Percentiles rank a stretch among this genome's conserved stretches.
phyloP scores from a whole-genome alignment of 2,329 filamentous ascomycete species.

The Colletotrichum costaricense region DNA sequence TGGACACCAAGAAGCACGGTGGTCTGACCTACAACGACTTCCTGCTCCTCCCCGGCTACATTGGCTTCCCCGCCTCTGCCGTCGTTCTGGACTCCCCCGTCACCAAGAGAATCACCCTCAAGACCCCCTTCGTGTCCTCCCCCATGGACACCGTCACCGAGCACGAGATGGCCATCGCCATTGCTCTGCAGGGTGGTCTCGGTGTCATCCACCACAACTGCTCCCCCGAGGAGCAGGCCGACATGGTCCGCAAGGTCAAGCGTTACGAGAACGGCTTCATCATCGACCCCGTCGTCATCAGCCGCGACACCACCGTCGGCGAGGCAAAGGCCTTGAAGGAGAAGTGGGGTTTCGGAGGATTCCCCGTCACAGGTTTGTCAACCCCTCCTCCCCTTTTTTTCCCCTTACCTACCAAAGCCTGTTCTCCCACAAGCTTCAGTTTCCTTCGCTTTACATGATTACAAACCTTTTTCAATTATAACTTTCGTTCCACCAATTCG shows the following conservation, averaged over 20 bases:
- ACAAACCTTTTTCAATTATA: slow-evolving; percentile 82
- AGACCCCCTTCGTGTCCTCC: slow-evolving; percentile 96
- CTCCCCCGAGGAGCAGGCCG: slow-evolving; percentile 94
- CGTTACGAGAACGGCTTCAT: slow-evolving; percentile 99
- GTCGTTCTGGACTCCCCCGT: slow-evolving; percentile 90
- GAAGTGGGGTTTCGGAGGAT: slow-evolving; percentile 98
- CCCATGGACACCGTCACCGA: slow-evolving; percentile 99
- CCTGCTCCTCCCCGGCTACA: slow-evolving; percentile 94
- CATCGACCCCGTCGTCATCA: slow-evolving; percentile 92
- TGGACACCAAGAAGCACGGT: slow-evolving; percentile 91
- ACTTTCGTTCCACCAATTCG: slow-evolving; percentile 99
- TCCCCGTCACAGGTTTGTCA: slow-evolving; percentile 95
- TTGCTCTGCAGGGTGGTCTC: slow-evolving; percentile 87
- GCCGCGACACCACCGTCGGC: slow-evolving; percentile 85
- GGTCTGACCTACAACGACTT: slow-evolving; percentile 99
- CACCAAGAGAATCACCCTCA: slow-evolving; percentile 94
- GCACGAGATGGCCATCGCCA: slow-evolving; percentile 99
- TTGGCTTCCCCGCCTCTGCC: slow-evolving; percentile 94
- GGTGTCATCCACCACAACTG: slow-evolving; percentile 99
- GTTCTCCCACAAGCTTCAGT: too few relatives aligned
- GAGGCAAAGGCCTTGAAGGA: slow-evolving; percentile 95
- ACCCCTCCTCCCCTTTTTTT: slow-evolving; percentile 31
- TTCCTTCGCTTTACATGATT: slow-evolving; percentile 73
- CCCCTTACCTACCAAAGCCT: not conserved
- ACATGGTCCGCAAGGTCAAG: slow-evolving; percentile 99